Evolutionary conservation across 495 filamentous ascomycete genomes (phyloP).

Genomic region (Parachaetomium inaequale): DNA sequence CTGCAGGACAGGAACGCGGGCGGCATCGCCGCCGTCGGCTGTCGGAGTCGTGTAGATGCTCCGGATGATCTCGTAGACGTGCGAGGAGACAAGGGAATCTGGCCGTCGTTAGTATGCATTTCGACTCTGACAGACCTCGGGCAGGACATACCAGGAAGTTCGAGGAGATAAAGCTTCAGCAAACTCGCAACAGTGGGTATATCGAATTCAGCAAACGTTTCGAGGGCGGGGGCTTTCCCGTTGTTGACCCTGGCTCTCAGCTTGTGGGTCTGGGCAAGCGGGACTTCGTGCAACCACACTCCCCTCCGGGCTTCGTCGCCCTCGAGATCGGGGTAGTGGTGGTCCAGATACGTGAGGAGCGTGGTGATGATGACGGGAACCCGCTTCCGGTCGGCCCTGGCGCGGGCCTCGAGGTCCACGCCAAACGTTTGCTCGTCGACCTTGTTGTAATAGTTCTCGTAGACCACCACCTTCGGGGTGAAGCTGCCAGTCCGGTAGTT

Average conservation of each 20-base stretch:
- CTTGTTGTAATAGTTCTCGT: slow-evolving; percentile 98
- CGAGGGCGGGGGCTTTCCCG: slow-evolving; percentile 73
- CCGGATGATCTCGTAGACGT: slow-evolving; percentile 98
- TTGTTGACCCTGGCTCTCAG: slow-evolving; percentile 80
- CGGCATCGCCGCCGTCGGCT: slow-evolving; percentile 59
- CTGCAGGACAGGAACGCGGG: slow-evolving; percentile 87
- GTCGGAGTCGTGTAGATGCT: slow-evolving; percentile 89
- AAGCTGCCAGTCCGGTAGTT: slow-evolving; percentile 95
- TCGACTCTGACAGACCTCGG: background rate
- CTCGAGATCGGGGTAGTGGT: slow-evolving; percentile 95
- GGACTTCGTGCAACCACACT: slow-evolving; percentile 93
- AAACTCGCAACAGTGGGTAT: slow-evolving; percentile 90
- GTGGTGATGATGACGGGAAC: slow-evolving; percentile 91
- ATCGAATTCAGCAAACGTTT: slow-evolving; percentile 79
- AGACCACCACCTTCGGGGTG: slow-evolving; percentile 83
- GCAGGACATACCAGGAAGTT: slow-evolving; percentile 74
- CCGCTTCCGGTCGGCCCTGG: slow-evolving; percentile 88
- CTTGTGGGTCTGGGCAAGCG: slow-evolving; percentile 78
- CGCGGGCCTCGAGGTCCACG: slow-evolving; percentile 91
- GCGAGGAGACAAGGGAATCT: slow-evolving; percentile 96
- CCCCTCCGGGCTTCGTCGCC: slow-evolving; percentile 89
- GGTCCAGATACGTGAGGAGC: slow-evolving; percentile 88
- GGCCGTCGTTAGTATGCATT: slow-evolving; percentile 21
- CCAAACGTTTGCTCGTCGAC: slow-evolving; percentile 98
- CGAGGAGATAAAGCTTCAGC: slow-evolving; percentile 91